Conservation (phyloP, 768 basidiomycete genomes). For the Agrocybe chaxingu region DNA sequence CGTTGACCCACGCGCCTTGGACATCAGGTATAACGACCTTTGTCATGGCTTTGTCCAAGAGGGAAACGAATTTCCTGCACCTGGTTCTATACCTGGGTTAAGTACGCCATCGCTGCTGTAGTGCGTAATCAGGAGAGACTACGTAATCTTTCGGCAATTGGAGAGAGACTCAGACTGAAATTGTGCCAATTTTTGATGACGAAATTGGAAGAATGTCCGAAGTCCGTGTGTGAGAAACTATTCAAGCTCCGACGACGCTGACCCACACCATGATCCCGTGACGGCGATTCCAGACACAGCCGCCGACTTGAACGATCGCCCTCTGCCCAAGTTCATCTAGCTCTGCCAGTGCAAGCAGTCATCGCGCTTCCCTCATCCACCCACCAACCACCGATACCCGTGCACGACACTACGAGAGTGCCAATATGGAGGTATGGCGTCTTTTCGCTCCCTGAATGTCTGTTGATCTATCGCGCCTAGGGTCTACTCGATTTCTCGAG, state of each 20-base stretch:
- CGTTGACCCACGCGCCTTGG: slow-evolving; percentile 38
- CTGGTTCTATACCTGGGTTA: too few species aligned
- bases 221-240: too few species aligned
- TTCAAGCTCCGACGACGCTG: slow-evolving; percentile 18
- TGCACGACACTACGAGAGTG: slow-evolving; percentile 16
- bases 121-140: too few species aligned
- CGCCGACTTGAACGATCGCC: slow-evolving; percentile 27
- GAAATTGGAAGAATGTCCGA: too few species aligned
- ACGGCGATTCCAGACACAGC: slow-evolving; percentile 16
- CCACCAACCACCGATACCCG: slow-evolving; percentile 14
- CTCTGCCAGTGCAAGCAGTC: slow-evolving; percentile 18
- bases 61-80: too few species aligned
- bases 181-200: too few species aligned
- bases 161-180: too few species aligned
- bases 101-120: too few species aligned
- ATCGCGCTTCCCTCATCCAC: slow-evolving; percentile 18
- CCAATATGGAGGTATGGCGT: slow-evolving; percentile 46
- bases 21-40: slow-evolving; percentile 22
- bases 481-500: slow-evolving; percentile 89
- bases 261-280: slow-evolving; percentile 28
- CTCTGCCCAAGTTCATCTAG: slow-evolving; percentile 39
- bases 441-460: slow-evolving; percentile 6
- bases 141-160: too few species aligned
- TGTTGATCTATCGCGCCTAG: slow-evolving; percentile 40
- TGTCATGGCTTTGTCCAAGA: too few species aligned